Base-by-base conservation (phyloP, 2,329 filamentous ascomycete species). In the Paecilomyces niveus region DNA sequence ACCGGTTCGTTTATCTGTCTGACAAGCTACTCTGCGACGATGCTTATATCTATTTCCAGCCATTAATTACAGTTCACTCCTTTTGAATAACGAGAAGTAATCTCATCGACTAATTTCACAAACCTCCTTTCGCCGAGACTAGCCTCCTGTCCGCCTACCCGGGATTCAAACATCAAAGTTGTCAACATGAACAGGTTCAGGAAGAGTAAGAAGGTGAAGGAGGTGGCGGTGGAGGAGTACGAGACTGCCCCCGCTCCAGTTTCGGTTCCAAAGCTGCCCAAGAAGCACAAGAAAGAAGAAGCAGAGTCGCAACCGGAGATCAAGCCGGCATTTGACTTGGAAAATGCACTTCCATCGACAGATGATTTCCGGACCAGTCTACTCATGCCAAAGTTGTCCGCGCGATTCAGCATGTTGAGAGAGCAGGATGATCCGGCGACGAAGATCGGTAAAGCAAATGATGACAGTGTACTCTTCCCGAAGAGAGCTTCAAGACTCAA, bases 361-460 rank as follows among this genome's bases (percentile, higher is more conserved):
- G 91, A 97, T 74, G 88, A 97, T 69, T 97, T 99, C 74, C 86
- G 94, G 58, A 99, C 94, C 3, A 97, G 94, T 79, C 78, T 99
- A 59, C 81, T 99, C 62, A 96, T 99, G 93, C 92, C 91, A 0
- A 93, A 92, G 50, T 82, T 99, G 3, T 97, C 93, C 0, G 91
- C 92, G 11, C 87, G 94, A 6, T 99, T 99, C 73, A 97, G 93
- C 65, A 97, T 97, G 93, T 79, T 97, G 32, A 83, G 91, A 67
- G 93, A 97, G 74, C 93, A 97, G 72, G 92, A 97, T 71, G 92
- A 97, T 68, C 93, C 93, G 1, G 88, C 80, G 62, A 93, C 91
- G 1, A 89, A 92, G 72, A 83, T 97, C 32, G 93, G 93, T 59
- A 97, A 97, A 74, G 93, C 93, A 15, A 94, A 89, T 73, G 93